Evolutionary conservation across 2,329 filamentous ascomycete species (phyloP), one percentile per base, ranked within the genome.

Genomic region (Penicillium polonicum): DNA sequence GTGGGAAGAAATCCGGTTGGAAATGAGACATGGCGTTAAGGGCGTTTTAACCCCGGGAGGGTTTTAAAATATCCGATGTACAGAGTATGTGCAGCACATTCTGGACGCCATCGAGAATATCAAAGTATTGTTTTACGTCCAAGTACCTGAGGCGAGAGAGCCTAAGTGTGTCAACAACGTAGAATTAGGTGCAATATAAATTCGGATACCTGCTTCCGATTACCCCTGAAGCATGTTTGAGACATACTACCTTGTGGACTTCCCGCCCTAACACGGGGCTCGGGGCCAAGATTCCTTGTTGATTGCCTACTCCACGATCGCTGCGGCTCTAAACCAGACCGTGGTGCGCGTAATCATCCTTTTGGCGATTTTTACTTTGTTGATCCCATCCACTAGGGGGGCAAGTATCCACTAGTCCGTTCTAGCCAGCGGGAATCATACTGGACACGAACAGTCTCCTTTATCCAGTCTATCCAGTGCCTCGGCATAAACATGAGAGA

Each of bases 271-370:
- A 21, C 50, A 56, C 55, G 60, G 57, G 57, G 35, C 50, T 57
- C 58, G 60, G 57, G 57, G 35, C 21, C 12, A 46, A 58, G 38
- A 57, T 61, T 59, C 62, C 57, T 27, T 52, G 42, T 27, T 15
- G n/a, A 23, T 48, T n/a, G 41, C 25, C 17, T 57, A 52, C 52
- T 41, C 57, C 50, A 60, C 42, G 57, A 60, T 65, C 62, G 57
- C 61, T 62, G 54, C 56, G 60, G 54, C 56, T 60, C 51, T 48
- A 25, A 44, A 13, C 31, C 48, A 39, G 27, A 44, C 43, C 19
- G 12, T 7, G 21, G 39, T 55, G 46, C 45, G 29, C 45, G 29
- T 55, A 58, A 48, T 48, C 53, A 53, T 58, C 42, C 48, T 55
- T 48, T 44, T 19, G 35, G 48, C 53, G 17, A 29, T 5, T 50